Percentiles rank a stretch among this genome's conserved stretches.
Conservation (phyloP, 352 stramenopile species). For the Phytophthora melonis region DNA sequence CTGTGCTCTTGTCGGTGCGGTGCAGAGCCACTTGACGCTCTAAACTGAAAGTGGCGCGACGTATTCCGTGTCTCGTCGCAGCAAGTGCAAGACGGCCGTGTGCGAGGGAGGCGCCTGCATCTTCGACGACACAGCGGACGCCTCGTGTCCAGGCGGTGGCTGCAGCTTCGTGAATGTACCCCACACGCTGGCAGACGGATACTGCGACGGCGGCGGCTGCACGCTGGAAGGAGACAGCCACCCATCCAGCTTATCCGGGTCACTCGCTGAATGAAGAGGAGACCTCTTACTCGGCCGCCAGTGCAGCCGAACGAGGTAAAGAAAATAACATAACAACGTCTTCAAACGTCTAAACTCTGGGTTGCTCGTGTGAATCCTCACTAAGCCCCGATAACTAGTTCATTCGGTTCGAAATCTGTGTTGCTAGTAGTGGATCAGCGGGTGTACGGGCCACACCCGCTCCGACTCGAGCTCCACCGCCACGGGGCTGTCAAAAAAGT, state of each 20-base stretch:
- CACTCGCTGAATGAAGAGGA: conserved; percentile 50
- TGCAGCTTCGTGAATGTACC: conserved; percentile 63
- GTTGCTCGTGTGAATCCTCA: too few species aligned
- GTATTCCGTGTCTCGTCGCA: conserved; percentile 40
- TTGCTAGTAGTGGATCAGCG: conserved; percentile 70
- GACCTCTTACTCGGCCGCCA: too few species aligned
- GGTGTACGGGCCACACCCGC: conserved; percentile 78
- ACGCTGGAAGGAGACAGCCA: conserved; percentile 55
- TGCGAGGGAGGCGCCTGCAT: conserved; percentile 64
- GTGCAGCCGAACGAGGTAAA: too few species aligned
- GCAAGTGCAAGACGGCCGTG: conserved; percentile 55
- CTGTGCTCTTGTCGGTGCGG: not conserved
- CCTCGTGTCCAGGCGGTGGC: conserved; percentile 55
- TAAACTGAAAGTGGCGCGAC: conserved; percentile 42
- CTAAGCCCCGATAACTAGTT: too few species aligned
- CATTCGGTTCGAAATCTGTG: too few species aligned
- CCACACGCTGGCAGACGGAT: conserved; percentile 56
- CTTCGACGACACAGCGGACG: conserved; percentile 51
- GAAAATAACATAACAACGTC: too few species aligned
- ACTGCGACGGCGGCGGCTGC: conserved; percentile 65
- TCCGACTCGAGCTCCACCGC: conserved; percentile 70
- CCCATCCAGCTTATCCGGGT: conserved; percentile 46
- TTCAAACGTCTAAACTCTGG: too few species aligned
- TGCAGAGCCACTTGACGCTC: conserved; percentile 9
- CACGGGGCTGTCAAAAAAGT: conserved; percentile 52